Percentiles rank a stretch among this genome's conserved stretches.
These are phyloP conservation scores for Penicillium desertorum DNA, from an alignment of 495 filamentous ascomycete genomes.

Conservation along the genomic window DNA sequence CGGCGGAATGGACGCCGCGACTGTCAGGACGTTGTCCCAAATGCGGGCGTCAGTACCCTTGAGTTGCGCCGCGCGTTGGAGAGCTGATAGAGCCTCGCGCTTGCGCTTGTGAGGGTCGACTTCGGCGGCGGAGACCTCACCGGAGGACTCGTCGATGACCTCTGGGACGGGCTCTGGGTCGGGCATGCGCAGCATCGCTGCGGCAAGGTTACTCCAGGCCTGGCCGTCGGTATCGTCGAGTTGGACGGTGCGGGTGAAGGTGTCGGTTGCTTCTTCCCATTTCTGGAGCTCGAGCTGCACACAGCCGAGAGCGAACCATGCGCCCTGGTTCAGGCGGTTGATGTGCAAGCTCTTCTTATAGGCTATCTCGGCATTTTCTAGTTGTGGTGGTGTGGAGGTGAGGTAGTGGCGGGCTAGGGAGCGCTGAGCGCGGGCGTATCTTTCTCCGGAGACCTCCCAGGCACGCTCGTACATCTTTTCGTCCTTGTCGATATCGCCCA, in stretches of 20 bases:
- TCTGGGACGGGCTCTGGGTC: conserved; percentile 38
- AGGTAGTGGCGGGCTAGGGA: conserved; percentile 79
- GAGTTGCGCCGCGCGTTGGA: conserved; percentile 77
- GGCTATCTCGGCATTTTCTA: conserved; percentile 69
- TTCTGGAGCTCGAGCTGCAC: conserved; percentile 73
- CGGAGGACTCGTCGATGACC: conserved; percentile 27
- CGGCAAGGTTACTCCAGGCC: conserved; percentile 92
- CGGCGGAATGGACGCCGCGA: conserved; percentile 73
- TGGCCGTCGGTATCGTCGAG: conserved; percentile 86
- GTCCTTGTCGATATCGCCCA: conserved; percentile 83
- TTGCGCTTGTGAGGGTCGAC: conserved; percentile 60
- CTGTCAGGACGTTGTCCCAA: conserved; percentile 91
- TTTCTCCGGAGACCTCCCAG: conserved; percentile 78
- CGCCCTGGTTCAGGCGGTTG: conserved; percentile 74
- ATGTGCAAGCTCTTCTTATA: conserved; percentile 74
- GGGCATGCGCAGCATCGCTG: conserved; percentile 62
- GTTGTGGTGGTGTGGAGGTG: conserved; percentile 53
- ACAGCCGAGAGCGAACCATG: conserved; percentile 90
- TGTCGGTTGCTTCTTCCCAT: conserved; percentile 80
- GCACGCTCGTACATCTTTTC: conserved; percentile 75
- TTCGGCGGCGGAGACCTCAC: conserved; percentile 27
- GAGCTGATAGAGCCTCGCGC: conserved; percentile 72
- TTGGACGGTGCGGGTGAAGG: conserved; percentile 76
- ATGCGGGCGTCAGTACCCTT: conserved; percentile 85
- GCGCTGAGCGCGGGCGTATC: conserved; percentile 85